phyloP scores from a whole-genome alignment of 192 early-diverging fungal species.

The Entomortierella parvispora region DNA sequence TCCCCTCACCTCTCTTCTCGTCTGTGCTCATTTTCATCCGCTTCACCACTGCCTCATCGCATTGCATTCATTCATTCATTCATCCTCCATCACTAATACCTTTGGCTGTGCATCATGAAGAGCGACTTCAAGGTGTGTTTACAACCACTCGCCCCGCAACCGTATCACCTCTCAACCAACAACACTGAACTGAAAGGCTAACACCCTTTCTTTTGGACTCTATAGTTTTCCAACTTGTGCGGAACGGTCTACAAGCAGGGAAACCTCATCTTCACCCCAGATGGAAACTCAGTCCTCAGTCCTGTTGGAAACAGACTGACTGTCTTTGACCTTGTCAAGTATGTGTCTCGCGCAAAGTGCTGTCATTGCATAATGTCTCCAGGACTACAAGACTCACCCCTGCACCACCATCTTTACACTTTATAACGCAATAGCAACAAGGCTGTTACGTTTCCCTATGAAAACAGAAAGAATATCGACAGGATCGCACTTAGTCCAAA shows the following conservation, averaged over 20 bases:
- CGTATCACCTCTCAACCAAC: neutral
- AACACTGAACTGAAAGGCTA: neutral
- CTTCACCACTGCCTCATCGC: neutral
- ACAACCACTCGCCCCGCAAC: neutral
- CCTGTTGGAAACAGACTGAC: conserved; percentile 97
- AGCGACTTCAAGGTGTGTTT: conserved; percentile 54
- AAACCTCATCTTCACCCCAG: conserved; percentile 95
- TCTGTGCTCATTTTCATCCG: no score
- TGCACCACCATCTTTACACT: neutral
- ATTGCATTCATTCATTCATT: neutral
- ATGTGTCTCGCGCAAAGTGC: conserved; percentile 23
- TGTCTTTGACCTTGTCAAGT: conserved; percentile 96
- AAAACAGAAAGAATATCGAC: conserved; percentile 91
- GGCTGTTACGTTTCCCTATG: conserved; percentile 91
- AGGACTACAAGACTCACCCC: neutral
- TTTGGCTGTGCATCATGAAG: conserved; percentile 41
- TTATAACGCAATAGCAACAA: conserved; percentile 74
- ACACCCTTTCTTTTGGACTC: conserved; percentile 4
- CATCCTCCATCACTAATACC: neutral
- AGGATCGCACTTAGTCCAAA: conserved; percentile 91
- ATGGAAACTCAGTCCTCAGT: conserved; percentile 92
- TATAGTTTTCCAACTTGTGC: conserved; percentile 95
- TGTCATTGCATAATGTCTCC: neutral
- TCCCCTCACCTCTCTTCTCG: no score
- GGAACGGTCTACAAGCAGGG: conserved; percentile 97